Evolutionary conservation across 768 basidiomycete genomes (phyloP), one percentile per base, ranked within the genome.

Genomic region (Lactarius deliciosus): DNA sequence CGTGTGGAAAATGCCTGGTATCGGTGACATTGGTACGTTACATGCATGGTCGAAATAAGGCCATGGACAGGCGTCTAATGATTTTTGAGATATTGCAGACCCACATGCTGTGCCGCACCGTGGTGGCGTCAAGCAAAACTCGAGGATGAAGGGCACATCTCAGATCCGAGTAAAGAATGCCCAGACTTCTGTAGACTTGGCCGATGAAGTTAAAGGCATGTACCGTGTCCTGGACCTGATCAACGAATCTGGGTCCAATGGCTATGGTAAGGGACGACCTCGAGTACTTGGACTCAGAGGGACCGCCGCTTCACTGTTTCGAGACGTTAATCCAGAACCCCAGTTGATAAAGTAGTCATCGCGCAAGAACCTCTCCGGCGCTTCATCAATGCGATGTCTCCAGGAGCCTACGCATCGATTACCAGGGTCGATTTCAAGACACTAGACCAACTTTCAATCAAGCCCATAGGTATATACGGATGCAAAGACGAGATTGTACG

Each of bases 301-400:
- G n/a, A 11, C 47, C 1, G 1, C n/a, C 22, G 5, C 47, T 50
- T 50, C 11, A 50, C 47, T 6, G n/a, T 50, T 22, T 22, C n/a
- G 47, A 22, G n/a, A 50, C 11, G n/a, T 22, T 50, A 50, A 50
- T 50, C 22, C 13, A 11, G 47, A 1, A 50, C 47, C 5, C 11
- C 11, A 86, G 86, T 86, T 50, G 85, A 86, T 65, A 88, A 88
- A 70, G 79, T 87, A 30, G 82, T 87, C 74, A 87, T 88, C 38
- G 77, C 78, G 1, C 83, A 85, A 72, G 76, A 79, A 1, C 81
- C 83, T 0, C 74, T 88, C 11, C 73, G 76, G 65, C 66, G 75
- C 6, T 80, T 87, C 60, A 79, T 84, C 68, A 83, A 86, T 60
- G 72, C 71, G 22, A 47, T 85, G 9, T 76, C 69, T 47, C 84